These are phyloP conservation scores for Mucor piriformis DNA, from an alignment of 371 early-diverging fungal genomes.

Conservation along the genomic window DNA sequence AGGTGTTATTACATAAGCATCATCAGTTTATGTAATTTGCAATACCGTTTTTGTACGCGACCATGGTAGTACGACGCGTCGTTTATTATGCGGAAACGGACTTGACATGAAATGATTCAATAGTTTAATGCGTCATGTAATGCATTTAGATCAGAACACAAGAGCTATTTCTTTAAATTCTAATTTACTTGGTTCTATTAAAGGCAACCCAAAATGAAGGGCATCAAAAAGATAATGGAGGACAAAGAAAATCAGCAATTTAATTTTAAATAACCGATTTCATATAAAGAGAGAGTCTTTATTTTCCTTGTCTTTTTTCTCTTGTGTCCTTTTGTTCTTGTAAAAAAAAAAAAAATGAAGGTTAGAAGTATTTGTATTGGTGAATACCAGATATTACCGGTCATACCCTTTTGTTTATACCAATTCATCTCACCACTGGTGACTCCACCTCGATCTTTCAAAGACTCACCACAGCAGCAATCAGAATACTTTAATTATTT, in stretches of 20 bases:
- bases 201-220: neutral
- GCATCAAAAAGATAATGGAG: neutral
- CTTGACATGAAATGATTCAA: too few relatives aligned
- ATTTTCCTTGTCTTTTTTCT: neutral
- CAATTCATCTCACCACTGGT: conserved; percentile 21
- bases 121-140: too few relatives aligned
- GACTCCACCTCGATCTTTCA: conserved; percentile 10
- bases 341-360: conserved; percentile 9
- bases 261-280: neutral
- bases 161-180: too few relatives aligned
- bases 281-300: neutral
- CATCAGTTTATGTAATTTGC: too few relatives aligned
- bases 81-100: too few relatives aligned
- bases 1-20: too few relatives aligned
- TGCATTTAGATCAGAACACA: too few relatives aligned
- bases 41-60: too few relatives aligned
- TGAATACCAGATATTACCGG: conserved; percentile 15
- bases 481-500: conserved; percentile 13
- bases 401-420: conserved; percentile 18
- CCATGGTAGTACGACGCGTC: too few relatives aligned
- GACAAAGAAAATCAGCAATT: neutral
- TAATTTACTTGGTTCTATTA: too few relatives aligned
- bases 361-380: conserved; percentile 17
- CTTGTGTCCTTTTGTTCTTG: neutral
- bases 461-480: conserved; percentile 1